Evolutionary conservation across 257 asterid genomes (phyloP), one percentile per base, ranked within the genome.

Genomic region (Salvia splendens): DNA sequence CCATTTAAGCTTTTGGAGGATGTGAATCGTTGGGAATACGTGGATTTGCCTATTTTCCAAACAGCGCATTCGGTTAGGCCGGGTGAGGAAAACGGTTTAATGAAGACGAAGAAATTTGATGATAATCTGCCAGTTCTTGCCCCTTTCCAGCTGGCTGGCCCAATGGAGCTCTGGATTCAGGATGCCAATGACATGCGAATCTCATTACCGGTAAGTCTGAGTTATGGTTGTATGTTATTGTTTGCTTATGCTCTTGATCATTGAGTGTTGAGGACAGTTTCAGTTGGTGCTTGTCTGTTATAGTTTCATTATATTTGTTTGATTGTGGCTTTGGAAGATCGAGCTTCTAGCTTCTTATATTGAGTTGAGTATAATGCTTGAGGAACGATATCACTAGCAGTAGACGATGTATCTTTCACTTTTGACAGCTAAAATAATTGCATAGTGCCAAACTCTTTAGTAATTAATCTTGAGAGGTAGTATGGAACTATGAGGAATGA

Each of bases 161-260:
- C 99, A 5, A 90, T 93, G 97, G 99, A 93, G 76, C 80, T 93
- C 3, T 93, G 97, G 99, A 85, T 90, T 82, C 96, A 90, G 82
- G 99, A 93, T 77, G 97, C 95, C 62, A 81, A 90, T 79, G 85
- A 88, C 69, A 90, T 93, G 96, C 81, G 97, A 60, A 80, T 93
- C 72, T 93, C 99, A 6, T 64, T 93, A 68, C 99, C 97, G 8
- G 99, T 93, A 75, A 88, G 97, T 86, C 65, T 2, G 14, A 6
- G 36, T 58, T 17, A 2, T 24, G 30, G 30, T 24, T 24, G 3
- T 24, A 24, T 24, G 30, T 24, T 24, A 0, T 24, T 63, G 45
- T 73, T 3, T 47, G 58, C 47, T 42, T 41, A 16, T 73, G 70
- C 15, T 48, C 35, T 36, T 5, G 51, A 33, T 45, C 20, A 60